Conservation (phyloP, 2,329 filamentous ascomycete genomes). For the Emergomyces orientalis region DNA sequence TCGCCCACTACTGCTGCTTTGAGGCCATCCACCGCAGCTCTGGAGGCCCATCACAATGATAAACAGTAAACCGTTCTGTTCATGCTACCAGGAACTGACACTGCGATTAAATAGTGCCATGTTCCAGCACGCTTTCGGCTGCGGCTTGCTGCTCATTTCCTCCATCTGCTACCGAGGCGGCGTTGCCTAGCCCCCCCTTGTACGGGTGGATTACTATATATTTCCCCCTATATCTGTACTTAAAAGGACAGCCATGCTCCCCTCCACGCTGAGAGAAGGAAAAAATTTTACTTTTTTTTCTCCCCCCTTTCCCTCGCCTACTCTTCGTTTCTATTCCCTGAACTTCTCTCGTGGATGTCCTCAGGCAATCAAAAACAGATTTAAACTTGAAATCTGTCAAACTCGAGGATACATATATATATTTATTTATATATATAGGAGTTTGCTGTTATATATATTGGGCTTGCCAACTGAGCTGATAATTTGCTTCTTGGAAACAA, state of each 20-base stretch:
- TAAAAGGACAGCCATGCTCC: not conserved
- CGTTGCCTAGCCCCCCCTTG: not conserved
- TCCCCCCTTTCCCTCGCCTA: conserved; percentile 1
- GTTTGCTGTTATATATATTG: not conserved
- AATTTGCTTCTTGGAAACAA: not conserved
- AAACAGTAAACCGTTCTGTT: not conserved
- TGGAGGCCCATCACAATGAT: not conserved
- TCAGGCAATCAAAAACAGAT: not conserved
- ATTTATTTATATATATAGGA: not conserved
- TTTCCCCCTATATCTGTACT: not conserved
- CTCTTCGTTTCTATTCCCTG: conserved; percentile 4
- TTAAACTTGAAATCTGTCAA: not conserved
- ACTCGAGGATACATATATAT: not conserved
- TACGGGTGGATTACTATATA: not conserved
- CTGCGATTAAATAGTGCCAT: not conserved
- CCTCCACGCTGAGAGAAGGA: not conserved
- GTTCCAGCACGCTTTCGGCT: not conserved
- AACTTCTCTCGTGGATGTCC: not conserved
- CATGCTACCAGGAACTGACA: not conserved
- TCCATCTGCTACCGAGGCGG: not conserved
- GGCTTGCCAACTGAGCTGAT: not conserved
- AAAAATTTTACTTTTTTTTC: conserved; percentile 3
- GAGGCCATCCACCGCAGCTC: not conserved
- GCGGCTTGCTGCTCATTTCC: not conserved
- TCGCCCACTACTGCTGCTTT: not conserved